Percentiles rank a stretch among this genome's conserved stretches.
Conservation (phyloP, 176 grass and related monocot genomes). For the Cenchrus fungigraminus region DNA sequence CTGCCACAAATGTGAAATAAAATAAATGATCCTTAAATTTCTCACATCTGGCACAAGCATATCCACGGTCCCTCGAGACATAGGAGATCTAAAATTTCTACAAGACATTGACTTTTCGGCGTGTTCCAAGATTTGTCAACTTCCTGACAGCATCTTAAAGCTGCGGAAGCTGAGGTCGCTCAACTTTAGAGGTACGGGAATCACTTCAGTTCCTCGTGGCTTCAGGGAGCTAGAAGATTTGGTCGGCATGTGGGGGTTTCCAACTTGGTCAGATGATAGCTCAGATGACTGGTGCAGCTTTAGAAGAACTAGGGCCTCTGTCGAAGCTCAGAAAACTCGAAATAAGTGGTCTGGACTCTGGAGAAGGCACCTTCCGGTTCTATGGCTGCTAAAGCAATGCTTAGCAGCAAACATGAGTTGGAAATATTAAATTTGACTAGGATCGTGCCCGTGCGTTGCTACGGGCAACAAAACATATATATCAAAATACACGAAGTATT, state of each 20-base stretch:
- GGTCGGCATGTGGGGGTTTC: not conserved
- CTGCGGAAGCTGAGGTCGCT: constrained; percentile 26
- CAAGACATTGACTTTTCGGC: not conserved
- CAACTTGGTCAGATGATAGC: not conserved
- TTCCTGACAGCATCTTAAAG: constrained; percentile 24
- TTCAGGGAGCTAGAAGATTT: constrained; percentile 31
- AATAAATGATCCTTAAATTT: too few relatives aligned
- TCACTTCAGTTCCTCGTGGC: constrained; percentile 31
- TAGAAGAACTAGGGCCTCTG: constrained; percentile 25
- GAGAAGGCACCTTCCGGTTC: constrained; percentile 18
- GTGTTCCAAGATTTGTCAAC: not conserved
- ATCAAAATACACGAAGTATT: too few relatives aligned
- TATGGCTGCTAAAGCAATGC: constrained; percentile 28
- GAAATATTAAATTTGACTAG: not conserved
- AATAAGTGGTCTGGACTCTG: not conserved
- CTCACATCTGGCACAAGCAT: not conserved
- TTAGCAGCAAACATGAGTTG: constrained; percentile 11
- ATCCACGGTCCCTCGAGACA: not conserved
- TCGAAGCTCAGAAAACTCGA: not conserved
- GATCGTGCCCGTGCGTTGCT: too few relatives aligned
- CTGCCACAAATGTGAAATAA: too few relatives aligned
- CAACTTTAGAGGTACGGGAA: not conserved
- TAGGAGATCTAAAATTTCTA: constrained; percentile 37
- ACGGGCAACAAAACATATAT: too few relatives aligned
- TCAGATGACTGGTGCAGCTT: constrained; percentile 3